Evolutionary conservation across 768 basidiomycete genomes (phyloP), one percentile per base, ranked within the genome.

Genomic region (Candolleomyces eurysporus): DNA sequence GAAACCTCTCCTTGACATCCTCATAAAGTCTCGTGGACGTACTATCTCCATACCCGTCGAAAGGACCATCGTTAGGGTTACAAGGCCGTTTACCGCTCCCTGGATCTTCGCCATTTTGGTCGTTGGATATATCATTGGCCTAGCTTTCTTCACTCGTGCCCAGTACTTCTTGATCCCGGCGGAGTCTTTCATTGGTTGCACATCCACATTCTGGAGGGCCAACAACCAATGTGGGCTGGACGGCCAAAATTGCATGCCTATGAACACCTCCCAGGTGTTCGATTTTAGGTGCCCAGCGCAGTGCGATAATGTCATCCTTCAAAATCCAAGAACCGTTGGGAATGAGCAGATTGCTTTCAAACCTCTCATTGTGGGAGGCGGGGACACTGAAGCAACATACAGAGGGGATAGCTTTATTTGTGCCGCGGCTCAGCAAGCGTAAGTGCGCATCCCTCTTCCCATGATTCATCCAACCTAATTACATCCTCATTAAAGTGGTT

Each of bases 321-420:
- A 86, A 65, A 93, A 94, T 68, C 85, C 87, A 16, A 79, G 91
- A 55, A 84, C 90, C 0, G 81, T 96, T 26, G 93, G 94, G 22
- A 72, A 84, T 53, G 73, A 84, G 59, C 78, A 87, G 63, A 78
- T 88, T 40, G 84, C 83, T 50, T 91, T 85, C 65, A 81, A 84
- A 21, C 91, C 92, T 7, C 77, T 94, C 22, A 79, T 95, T 51
- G 89, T 95, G 2, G 93, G 94, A n/a, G 94, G 94, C 17, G 91
- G 92, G 2, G 92, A 93, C 73, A 62, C 63, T 0, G 78, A 86
- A 51, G 69, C 70, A 45, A 94, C 92, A 4, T 95, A 94, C 68
- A 82, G 94, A 68, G 91, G 86, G 2, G 94, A 95, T 70, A 86
- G 82, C 59, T 95, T 94, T 70, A 84, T 94, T 42, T 95, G 94